Evolutionary conservation across 2,329 filamentous ascomycete species (phyloP).

Genomic region (Diplodia sapinea): DNA sequence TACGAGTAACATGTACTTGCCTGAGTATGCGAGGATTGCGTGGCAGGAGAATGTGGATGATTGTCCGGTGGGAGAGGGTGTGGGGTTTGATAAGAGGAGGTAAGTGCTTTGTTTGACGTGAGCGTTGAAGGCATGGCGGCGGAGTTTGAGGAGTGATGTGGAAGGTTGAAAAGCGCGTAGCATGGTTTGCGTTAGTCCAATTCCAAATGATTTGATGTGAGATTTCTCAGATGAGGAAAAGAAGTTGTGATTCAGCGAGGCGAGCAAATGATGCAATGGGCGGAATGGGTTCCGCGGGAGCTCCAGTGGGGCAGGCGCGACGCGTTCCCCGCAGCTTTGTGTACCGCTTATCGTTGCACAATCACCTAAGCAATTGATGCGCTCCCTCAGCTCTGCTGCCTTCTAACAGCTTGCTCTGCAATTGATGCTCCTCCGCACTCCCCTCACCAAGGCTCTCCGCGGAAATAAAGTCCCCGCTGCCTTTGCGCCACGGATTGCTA

Average conservation of each 20-base stretch:
- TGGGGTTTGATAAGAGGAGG: conserved; percentile 36
- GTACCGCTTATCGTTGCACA: conserved; percentile 13
- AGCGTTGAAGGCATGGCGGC: neutral
- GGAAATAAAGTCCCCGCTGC: neutral
- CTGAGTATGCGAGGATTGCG: conserved; percentile 48
- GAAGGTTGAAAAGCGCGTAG: neutral
- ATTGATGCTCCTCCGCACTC: neutral
- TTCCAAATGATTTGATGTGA: neutral
- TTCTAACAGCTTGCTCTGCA: neutral
- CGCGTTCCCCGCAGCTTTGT: conserved; percentile 2
- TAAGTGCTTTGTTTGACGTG: neutral
- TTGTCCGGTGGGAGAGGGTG: conserved; percentile 48
- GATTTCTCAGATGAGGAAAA: neutral
- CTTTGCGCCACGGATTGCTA: neutral
- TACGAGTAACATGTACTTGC: conserved; percentile 51
- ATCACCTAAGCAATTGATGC: conserved; percentile 8
- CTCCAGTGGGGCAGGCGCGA: conserved; percentile 16
- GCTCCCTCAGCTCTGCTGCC: neutral
- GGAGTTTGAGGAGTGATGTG: conserved; percentile 2
- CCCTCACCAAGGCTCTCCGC: neutral
- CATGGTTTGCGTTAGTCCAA: neutral
- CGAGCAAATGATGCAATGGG: neutral
- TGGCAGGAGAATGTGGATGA: conserved; percentile 50
- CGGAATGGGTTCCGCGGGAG: conserved; percentile 13
- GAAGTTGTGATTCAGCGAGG: neutral